Percentiles rank a stretch among this genome's conserved stretches.
phyloP scores from a whole-genome alignment of 1,139 yeast genomes.

The Magnusiomyces tetraspermus region DNA sequence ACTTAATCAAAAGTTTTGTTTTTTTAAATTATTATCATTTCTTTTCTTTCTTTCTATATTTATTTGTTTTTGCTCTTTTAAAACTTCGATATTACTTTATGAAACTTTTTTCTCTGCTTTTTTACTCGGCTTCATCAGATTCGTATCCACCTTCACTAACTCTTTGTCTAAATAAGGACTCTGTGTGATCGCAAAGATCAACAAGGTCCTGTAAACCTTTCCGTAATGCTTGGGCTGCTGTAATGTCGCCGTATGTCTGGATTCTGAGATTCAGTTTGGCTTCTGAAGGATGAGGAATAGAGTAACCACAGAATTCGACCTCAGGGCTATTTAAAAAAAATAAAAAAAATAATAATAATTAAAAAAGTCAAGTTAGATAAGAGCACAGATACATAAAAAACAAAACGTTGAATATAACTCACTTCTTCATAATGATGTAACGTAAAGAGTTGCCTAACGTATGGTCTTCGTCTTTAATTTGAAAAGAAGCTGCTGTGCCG shows the following conservation, averaged over 20 bases:
- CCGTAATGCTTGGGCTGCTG: constrained; percentile 89
- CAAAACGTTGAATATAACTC: constrained; percentile 14
- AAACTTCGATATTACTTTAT: too few relatives aligned
- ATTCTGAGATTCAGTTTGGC: constrained; percentile 80
- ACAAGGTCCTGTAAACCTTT: constrained; percentile 82
- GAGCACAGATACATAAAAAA: neutral
- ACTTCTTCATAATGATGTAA: constrained; percentile 88
- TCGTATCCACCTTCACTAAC: constrained; percentile 40
- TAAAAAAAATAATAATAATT: neutral
- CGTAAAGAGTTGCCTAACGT: constrained; percentile 90
- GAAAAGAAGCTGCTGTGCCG: constrained; percentile 92
- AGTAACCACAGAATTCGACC: constrained; percentile 95
- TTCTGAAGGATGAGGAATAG: constrained; percentile 98
- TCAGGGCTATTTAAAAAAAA: constrained; percentile 47
- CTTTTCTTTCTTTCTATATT: too few relatives aligned
- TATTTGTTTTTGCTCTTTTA: too few relatives aligned
- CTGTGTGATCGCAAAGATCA: constrained; percentile 76
- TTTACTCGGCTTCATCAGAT: constrained; percentile 35
- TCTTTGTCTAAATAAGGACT: constrained; percentile 48
- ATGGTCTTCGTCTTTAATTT: constrained; percentile 86
- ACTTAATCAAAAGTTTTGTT: too few relatives aligned
- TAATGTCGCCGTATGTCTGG: constrained; percentile 77
- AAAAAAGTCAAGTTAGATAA: neutral
- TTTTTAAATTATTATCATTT: too few relatives aligned
- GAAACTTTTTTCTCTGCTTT: neutral